These are phyloP conservation scores for Chalciporus pseudorubinellus DNA, from an alignment of 768 basidiomycete species.

Conservation along the genomic window DNA sequence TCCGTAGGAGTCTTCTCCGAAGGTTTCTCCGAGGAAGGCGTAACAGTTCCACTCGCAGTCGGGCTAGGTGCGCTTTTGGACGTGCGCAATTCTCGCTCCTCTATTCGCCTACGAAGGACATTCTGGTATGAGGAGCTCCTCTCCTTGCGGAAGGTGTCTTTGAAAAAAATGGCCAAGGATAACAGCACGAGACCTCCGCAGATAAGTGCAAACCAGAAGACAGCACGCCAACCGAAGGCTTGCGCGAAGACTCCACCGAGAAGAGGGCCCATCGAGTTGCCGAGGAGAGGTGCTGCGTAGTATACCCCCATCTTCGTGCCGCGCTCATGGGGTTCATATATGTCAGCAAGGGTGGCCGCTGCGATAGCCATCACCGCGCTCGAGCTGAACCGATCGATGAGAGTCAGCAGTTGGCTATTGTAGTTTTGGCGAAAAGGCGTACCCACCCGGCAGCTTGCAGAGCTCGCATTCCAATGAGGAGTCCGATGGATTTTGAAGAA, in stretches of 20 bases:
- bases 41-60: not conserved
- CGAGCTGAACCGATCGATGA: slow-evolving; percentile 37
- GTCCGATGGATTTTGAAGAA: slow-evolving; percentile 49
- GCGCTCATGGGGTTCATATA: slow-evolving; percentile 76
- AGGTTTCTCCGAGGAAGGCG: slow-evolving; percentile 7
- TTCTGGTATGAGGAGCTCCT: slow-evolving; percentile 78
- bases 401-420: not conserved
- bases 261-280: slow-evolving; percentile 63
- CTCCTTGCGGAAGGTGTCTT: slow-evolving; percentile 80
- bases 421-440: not conserved
- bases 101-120: slow-evolving; percentile 47
- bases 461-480: slow-evolving; percentile 65
- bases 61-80: slow-evolving; percentile 1
- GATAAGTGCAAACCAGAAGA: slow-evolving; percentile 80
- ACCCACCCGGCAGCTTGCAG: slow-evolving; percentile 62
- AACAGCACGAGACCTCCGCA: slow-evolving; percentile 54
- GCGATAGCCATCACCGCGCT: slow-evolving; percentile 71
- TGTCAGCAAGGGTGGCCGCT: slow-evolving; percentile 76
- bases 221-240: slow-evolving; percentile 73
- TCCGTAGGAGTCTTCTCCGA: not conserved
- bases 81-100: slow-evolving; percentile 19
- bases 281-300: slow-evolving; percentile 78
- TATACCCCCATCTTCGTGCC: slow-evolving; percentile 82
- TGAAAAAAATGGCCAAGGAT: slow-evolving; percentile 62
- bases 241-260: slow-evolving; percentile 68